These are phyloP conservation scores for Agaricus sinodeliciosus DNA, from an alignment of 768 basidiomycete species.

Conservation along the genomic window DNA sequence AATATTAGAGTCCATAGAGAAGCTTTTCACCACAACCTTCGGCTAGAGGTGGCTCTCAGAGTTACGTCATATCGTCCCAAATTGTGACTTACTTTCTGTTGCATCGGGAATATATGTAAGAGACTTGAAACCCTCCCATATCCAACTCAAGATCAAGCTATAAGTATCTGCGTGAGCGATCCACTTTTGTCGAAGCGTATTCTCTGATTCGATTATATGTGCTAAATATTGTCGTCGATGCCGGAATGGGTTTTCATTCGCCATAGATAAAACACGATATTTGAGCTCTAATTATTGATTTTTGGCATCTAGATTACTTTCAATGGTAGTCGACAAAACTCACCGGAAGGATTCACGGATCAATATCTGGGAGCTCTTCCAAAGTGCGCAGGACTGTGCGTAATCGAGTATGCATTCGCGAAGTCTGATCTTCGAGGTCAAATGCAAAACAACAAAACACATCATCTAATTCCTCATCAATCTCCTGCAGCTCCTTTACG, in stretches of 20 bases:
- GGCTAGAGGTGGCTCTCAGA: too few species aligned
- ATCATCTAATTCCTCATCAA: not conserved
- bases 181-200: not conserved
- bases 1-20: not conserved
- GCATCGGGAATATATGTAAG: not conserved
- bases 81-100: too few species aligned
- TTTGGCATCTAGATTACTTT: too few species aligned
- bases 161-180: not conserved
- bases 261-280: too few species aligned
- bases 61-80: too few species aligned
- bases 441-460: too few species aligned
- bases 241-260: too few species aligned
- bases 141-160: not conserved
- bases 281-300: too few species aligned
- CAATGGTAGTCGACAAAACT: not conserved
- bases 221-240: too few species aligned
- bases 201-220: not conserved
- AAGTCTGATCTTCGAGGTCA: too few species aligned
- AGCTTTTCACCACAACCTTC: too few species aligned
- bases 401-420: not conserved
- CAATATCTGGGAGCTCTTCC: not conserved
- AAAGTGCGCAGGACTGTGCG: not conserved
- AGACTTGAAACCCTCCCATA: not conserved
- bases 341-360: not conserved
- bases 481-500: not conserved